A percentile compares a stretch with the other conserved stretches of the same genome.
Evolutionary conservation across 148 eudicot genomes (phyloP).

Genomic region (Rhododendron simsii): DNA sequence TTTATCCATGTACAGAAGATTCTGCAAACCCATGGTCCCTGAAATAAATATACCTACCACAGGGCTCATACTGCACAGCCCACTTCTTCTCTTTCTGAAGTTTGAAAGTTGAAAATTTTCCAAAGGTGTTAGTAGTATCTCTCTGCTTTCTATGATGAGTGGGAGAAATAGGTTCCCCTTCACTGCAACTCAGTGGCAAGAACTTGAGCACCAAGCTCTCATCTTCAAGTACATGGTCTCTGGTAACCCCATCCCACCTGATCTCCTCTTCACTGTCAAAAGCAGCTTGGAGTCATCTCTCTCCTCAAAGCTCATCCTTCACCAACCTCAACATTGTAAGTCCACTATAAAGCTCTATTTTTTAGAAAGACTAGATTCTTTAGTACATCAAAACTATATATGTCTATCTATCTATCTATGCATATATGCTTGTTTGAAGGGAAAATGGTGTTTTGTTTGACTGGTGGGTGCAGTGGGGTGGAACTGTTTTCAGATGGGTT

Average conservation of each 20-base stretch:
- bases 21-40: constrained; percentile 71
- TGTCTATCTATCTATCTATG: not conserved
- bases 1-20: constrained; percentile 75
- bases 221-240: constrained; percentile 88
- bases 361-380: not conserved
- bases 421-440: not conserved
- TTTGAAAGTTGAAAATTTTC: not conserved
- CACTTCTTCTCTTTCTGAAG: not conserved
- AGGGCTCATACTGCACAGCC: not conserved
- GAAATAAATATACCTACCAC: constrained; percentile 42
- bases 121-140: not conserved
- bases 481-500: constrained; percentile 86
- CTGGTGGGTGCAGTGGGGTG: constrained; percentile 56
- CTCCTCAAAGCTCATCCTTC: constrained; percentile 62
- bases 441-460: not conserved
- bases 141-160: constrained; percentile 12
- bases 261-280: constrained; percentile 74
- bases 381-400: not conserved
- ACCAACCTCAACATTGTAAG: constrained; percentile 59
- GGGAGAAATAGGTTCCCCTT: constrained; percentile 58
- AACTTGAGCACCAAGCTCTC: constrained; percentile 88
- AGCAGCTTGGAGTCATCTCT: constrained; percentile 62
- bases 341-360: not conserved
- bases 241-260: constrained; percentile 87
- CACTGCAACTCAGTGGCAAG: constrained; percentile 90